Percentiles rank a stretch among this genome's conserved stretches.
These are phyloP conservation scores for Geranium incanum DNA, from an alignment of 441 rosid species.

Conservation along the genomic window DNA sequence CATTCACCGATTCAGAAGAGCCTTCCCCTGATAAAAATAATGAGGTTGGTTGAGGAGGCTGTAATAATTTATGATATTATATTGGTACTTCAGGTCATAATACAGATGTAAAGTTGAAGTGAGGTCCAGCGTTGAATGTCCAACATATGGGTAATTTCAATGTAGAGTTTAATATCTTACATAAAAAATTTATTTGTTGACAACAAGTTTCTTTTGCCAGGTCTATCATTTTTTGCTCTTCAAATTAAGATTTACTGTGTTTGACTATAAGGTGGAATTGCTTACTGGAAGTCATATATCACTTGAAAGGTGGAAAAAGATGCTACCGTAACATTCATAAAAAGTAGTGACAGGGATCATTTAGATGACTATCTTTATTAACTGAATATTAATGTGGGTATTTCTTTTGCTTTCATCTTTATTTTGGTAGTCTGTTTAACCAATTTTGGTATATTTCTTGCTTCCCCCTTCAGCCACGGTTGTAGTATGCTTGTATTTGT, in stretches of 20 bases:
- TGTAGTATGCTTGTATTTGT: neutral
- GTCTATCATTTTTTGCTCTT: neutral
- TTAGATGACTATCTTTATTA: neutral
- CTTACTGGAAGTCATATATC: neutral
- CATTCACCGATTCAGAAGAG: neutral
- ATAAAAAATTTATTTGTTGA: neutral
- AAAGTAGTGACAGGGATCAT: neutral
- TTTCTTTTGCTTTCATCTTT: neutral
- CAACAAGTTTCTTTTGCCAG: neutral
- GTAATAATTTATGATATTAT: neutral
- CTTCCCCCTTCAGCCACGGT: neutral
- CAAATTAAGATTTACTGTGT: neutral
- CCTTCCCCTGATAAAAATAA: neutral
- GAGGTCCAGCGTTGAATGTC: neutral
- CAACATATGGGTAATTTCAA: slow-evolving; percentile 1
- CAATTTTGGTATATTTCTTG: neutral
- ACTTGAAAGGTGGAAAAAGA: neutral
- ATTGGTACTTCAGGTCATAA: neutral
- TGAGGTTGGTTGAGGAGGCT: neutral
- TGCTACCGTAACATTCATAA: neutral
- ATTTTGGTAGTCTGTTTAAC: neutral
- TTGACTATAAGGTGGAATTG: neutral
- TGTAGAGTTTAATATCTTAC: neutral
- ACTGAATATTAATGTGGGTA: neutral
- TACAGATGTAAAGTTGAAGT: neutral